Evolutionary conservation across 192 early-diverging fungal genomes (phyloP).

Genomic region (Coemansia sp.): DNA sequence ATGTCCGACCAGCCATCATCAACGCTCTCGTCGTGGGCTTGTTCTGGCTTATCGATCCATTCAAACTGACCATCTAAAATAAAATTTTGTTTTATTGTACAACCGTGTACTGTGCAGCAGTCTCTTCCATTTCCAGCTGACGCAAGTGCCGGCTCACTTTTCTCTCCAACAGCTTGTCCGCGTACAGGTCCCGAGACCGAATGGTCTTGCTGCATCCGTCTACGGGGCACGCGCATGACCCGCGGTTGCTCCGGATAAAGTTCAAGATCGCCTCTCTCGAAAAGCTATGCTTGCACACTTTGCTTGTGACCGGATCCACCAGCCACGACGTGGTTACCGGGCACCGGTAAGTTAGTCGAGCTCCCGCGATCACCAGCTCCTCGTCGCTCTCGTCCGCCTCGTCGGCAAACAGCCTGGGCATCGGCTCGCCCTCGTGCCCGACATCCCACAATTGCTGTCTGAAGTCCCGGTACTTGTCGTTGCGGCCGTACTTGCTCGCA

Average conservation of each 20-base stretch:
- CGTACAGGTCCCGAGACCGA: slow-evolving; percentile 22
- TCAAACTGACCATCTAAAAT: slow-evolving; percentile 19
- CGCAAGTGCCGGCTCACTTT: slow-evolving; percentile 49
- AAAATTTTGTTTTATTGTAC: slow-evolving; percentile 25
- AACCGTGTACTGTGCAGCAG: slow-evolving; percentile 31
- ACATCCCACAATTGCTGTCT: slow-evolving; percentile 42
- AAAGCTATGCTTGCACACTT: slow-evolving; percentile 55
- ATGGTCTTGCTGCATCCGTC: slow-evolving; percentile 48
- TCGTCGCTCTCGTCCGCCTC: slow-evolving; percentile 15
- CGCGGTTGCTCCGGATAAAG: slow-evolving; percentile 22
- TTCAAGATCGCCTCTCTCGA: slow-evolving; percentile 47
- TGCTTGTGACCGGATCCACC: slow-evolving; percentile 56
- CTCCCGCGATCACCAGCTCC: slow-evolving; percentile 36
- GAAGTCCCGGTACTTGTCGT: slow-evolving; percentile 26
- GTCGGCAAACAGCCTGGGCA: slow-evolving; percentile 29
- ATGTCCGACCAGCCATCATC: slow-evolving; percentile 38
- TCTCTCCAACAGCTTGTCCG: slow-evolving; percentile 53
- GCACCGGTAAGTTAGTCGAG: slow-evolving; percentile 46
- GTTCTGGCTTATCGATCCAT: slow-evolving; percentile 43
- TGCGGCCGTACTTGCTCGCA: slow-evolving; percentile 16
- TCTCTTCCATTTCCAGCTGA: slow-evolving; percentile 30
- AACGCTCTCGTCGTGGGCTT: slow-evolving; percentile 21
- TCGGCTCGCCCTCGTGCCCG: slow-evolving; percentile 34
- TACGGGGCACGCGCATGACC: slow-evolving; percentile 22
- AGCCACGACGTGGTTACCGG: slow-evolving; percentile 56